Evolutionary conservation across 805 yeast species (phyloP).

Genomic region (Danielia reshetovae): DNA sequence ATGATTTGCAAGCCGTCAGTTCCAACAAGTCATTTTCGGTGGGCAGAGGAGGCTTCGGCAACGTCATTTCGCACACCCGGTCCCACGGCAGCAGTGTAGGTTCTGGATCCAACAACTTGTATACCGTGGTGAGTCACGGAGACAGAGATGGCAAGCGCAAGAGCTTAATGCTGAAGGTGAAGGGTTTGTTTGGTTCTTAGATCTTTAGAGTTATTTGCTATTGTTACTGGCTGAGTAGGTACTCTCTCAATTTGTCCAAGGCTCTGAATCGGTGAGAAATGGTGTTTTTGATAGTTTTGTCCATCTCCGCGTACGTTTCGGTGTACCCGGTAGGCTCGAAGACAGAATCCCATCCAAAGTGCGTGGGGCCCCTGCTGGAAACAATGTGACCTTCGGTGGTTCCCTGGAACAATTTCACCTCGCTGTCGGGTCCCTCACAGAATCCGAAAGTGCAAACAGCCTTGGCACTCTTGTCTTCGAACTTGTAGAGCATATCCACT

Average conservation of each 20-base stretch:
- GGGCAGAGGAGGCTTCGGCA: conserved; percentile 68
- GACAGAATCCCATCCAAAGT: conserved; percentile 92
- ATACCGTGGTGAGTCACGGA: conserved; percentile 34
- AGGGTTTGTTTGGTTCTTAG: conserved; percentile 29
- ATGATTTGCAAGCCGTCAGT: conserved; percentile 39
- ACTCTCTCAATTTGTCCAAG: conserved; percentile 63
- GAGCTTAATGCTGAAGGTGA: conserved; percentile 45
- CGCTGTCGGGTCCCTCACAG: conserved; percentile 74
- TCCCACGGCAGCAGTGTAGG: conserved; percentile 19
- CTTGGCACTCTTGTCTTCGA: conserved; percentile 77
- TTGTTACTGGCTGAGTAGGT: conserved; percentile 22
- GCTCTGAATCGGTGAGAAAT: conserved; percentile 90
- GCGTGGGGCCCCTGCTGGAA: conserved; percentile 65
- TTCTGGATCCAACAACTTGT: conserved; percentile 26
- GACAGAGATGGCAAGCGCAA: conserved; percentile 6
- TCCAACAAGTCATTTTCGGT: conserved; percentile 46
- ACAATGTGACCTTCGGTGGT: conserved; percentile 79
- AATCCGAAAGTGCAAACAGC: conserved; percentile 93
- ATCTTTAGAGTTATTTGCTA: not conserved
- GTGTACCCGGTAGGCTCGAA: conserved; percentile 78
- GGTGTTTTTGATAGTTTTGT: conserved; percentile 65
- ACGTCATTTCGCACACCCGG: conserved; percentile 39
- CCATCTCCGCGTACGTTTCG: conserved; percentile 83
- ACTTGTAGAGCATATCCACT: conserved; percentile 72
- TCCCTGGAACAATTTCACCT: conserved; percentile 81